Conservation (phyloP, 2,329 filamentous ascomycete genomes). For the Aspergillus hortae region DNA sequence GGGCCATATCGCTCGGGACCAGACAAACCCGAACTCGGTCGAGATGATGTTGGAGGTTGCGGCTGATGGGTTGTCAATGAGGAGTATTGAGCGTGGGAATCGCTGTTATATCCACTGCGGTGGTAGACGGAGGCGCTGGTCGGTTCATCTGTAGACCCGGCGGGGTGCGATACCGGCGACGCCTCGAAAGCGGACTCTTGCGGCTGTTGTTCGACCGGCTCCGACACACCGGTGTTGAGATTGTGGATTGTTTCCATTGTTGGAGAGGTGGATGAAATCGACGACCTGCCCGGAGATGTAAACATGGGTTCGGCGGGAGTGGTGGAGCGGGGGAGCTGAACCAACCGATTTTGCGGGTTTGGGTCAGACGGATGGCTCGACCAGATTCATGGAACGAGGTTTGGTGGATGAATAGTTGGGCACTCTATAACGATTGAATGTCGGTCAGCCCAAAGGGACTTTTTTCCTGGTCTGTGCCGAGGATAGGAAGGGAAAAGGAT, state of each 20-base stretch:
- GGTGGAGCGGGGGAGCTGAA: slow-evolving; percentile 15
- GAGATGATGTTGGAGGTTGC: slow-evolving; percentile 33
- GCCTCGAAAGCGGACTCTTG: slow-evolving; percentile 15
- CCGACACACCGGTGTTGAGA: slow-evolving; percentile 17
- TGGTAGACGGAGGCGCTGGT: slow-evolving; percentile 20
- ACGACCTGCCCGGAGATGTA: slow-evolving; percentile 6
- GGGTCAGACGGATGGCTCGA: slow-evolving; percentile 9
- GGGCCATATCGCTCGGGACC: slow-evolving; percentile 43
- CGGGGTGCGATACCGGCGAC: slow-evolving; percentile 17
- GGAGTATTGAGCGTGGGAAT: slow-evolving; percentile 48
- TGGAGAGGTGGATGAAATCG: slow-evolving; percentile 1
- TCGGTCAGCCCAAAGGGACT: not conserved
- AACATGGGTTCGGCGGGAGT: slow-evolving; percentile 14
- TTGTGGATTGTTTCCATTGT: slow-evolving; percentile 28
- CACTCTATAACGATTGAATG: not conserved
- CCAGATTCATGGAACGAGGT: slow-evolving; percentile 17
- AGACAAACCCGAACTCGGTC: slow-evolving; percentile 51
- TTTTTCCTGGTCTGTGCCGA: not conserved
- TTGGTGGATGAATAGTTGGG: not conserved
- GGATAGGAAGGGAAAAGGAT: not conserved
- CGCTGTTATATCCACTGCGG: slow-evolving; percentile 41
- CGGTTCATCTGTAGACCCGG: slow-evolving; percentile 37
- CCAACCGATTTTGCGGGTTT: slow-evolving; percentile 18
- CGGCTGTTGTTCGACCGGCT: slow-evolving; percentile 16
- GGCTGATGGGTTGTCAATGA: slow-evolving; percentile 41